These are phyloP conservation scores for Hypoxylon sp. DNA, from an alignment of 2,329 filamentous ascomycete genomes.

Conservation along the genomic window DNA sequence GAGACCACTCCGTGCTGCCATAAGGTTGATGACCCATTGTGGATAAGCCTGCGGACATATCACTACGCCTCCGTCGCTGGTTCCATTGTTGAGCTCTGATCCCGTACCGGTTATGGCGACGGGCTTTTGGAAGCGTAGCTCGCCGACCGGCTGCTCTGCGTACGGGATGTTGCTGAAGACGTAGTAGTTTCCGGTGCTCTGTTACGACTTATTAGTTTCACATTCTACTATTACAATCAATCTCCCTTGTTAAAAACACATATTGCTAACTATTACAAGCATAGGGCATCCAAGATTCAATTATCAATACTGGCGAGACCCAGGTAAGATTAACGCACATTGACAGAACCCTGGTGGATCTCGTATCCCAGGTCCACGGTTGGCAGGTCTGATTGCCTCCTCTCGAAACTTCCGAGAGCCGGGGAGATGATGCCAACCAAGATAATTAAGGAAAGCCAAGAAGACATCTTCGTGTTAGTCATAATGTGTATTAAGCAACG, in stretches of 20 bases:
- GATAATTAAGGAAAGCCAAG: constrained; percentile 1
- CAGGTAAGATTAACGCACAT: constrained; percentile 41
- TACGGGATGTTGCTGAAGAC: constrained; percentile 59
- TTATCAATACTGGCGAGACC: too few species aligned
- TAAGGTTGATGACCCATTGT: constrained; percentile 46
- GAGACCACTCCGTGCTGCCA: constrained; percentile 30
- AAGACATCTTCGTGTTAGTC: constrained; percentile 13
- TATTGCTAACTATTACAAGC: too few species aligned
- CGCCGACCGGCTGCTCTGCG: constrained; percentile 55
- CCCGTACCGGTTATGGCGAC: constrained; percentile 47
- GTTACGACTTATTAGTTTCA: neutral
- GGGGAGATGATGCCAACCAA: constrained; percentile 4
- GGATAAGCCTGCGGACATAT: constrained; percentile 55
- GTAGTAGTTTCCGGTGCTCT: constrained; percentile 56
- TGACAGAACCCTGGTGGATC: constrained; percentile 46
- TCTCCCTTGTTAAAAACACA: too few species aligned
- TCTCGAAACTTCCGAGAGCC: constrained; percentile 5
- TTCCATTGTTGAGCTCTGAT: constrained; percentile 46
- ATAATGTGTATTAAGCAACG: constrained; percentile 2
- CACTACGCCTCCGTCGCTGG: constrained; percentile 22
- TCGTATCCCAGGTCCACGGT: constrained; percentile 52
- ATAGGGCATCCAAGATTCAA: too few species aligned
- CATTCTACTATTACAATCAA: too few species aligned
- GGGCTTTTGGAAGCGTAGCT: constrained; percentile 56
- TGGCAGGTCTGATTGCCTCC: constrained; percentile 19